These are phyloP conservation scores for Vanderwaltozyma tropicalis DNA, from an alignment of 805 yeast species.

Conservation along the genomic window DNA sequence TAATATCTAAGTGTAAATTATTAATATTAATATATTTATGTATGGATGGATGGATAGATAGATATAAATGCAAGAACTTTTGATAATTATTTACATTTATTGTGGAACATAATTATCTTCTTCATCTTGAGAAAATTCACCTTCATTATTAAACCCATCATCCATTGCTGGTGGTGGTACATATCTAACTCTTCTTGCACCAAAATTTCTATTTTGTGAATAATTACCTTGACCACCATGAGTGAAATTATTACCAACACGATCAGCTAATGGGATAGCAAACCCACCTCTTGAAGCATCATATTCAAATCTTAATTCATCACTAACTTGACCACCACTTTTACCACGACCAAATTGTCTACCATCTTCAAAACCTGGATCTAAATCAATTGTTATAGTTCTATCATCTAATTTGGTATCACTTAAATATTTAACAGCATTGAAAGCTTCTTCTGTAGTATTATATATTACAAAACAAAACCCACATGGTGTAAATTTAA, in stretches of 20 bases:
- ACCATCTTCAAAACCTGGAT: conserved; percentile 93
- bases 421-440: conserved; percentile 73
- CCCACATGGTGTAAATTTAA: conserved; percentile 89
- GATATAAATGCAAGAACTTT: too few species aligned
- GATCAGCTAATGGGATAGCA: conserved; percentile 31
- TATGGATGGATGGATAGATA: too few species aligned
- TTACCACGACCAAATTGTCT: conserved; percentile 92
- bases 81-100: conserved; percentile 1
- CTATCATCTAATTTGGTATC: conserved; percentile 80
- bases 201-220: conserved; percentile 5
- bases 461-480: conserved; percentile 85
- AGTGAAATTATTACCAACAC: conserved; percentile 17
- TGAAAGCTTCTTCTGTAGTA: conserved; percentile 57
- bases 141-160: not conserved
- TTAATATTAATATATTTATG: too few species aligned
- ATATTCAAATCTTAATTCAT: conserved; percentile 46
- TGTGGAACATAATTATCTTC: conserved; percentile 6
- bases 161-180: conserved; percentile 4
- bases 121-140: conserved; percentile 1
- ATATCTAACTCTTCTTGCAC: conserved; percentile 9
- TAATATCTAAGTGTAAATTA: too few species aligned
- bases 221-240: conserved; percentile 2
- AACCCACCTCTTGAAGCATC: conserved; percentile 40
- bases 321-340: conserved; percentile 84
- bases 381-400: conserved; percentile 75